These are phyloP conservation scores for Daldinia caldariorum DNA, from an alignment of 495 filamentous ascomycete species.

Conservation along the genomic window DNA sequence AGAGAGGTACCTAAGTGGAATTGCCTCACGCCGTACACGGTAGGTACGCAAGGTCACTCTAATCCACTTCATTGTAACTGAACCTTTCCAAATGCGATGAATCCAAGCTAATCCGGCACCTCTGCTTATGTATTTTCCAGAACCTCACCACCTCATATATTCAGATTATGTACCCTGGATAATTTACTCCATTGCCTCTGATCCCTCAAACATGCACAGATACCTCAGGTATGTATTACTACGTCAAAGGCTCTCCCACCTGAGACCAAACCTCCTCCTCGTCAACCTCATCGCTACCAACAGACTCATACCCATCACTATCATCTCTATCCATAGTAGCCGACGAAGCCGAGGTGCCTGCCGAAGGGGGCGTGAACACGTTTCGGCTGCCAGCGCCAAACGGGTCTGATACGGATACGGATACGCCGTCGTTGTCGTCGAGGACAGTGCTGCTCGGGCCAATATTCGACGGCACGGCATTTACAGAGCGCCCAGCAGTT, in stretches of 20 bases:
- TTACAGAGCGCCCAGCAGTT: constrained; percentile 36
- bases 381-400: neutral
- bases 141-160: neutral
- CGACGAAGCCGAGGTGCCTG: neutral
- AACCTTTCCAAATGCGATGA: neutral
- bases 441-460: constrained; percentile 5
- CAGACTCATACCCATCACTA: constrained; percentile 16
- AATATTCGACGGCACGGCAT: constrained; percentile 21
- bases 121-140: neutral
- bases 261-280: constrained; percentile 37
- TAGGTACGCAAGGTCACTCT: no score
- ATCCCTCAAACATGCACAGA: neutral
- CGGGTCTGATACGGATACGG: neutral
- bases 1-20: no score
- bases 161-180: no score
- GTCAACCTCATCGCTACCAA: constrained; percentile 22
- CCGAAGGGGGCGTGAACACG: constrained; percentile 8
- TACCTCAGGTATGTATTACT: neutral
- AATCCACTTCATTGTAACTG: no score
- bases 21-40: no score
- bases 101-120: neutral
- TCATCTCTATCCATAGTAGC: constrained; percentile 12
- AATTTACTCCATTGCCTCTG: neutral
- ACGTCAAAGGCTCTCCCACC: constrained; percentile 21
- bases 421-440: constrained; percentile 9